Evolutionary conservation across 2,329 filamentous ascomycete genomes (phyloP), one percentile per base, ranked within the genome.

Genomic region (Celoporthe dispersa): DNA sequence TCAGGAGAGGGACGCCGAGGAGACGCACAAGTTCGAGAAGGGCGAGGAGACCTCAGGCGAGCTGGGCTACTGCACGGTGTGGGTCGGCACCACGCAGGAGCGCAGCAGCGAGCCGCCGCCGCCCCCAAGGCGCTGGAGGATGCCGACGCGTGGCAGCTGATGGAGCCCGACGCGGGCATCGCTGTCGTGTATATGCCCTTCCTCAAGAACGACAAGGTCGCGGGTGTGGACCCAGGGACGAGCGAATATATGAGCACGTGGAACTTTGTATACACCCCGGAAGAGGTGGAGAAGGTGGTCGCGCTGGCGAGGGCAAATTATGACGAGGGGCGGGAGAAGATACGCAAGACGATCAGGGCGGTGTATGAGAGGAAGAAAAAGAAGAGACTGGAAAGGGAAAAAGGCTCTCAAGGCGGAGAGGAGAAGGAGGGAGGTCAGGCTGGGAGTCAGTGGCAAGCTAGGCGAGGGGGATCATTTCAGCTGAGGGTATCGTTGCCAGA

Each of bases 241-340:
- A 92, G 89, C 67, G 94, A 97, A 71, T 98, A 94, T 80, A 89
- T 98, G 84, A 93, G 90, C 74, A 99, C 96, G 0, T 99, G 96
- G 96, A 99, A 99, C 78, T 98, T 98, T 78, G 90, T 98, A 39
- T 99, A 98, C 79, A 97, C 92, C 1, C 91, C 94, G 0, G 91
- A 96, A 69, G 91, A 99, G 79, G 90, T 99, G 66, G 94, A 98
- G 75, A 88, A 88, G 35, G 94, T 97, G 0, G 91, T 97, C 2
- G 85, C 87, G 6, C 86, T 99, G 37, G 94, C 96, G 1, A 86
- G 89, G 68, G 93, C 93, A 14, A 99, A 99, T 80, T 99, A 94
- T 75, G 85, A 88, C 7, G 93, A 97, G 78, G 94, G 95, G 0
- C 88, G 88, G 64, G 92, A 93, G 69, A 90, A 92, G 80, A 93